Base-by-base conservation (phyloP, 2,329 filamentous ascomycete genomes). In the Ceratocystiopsis brevicomis region DNA sequence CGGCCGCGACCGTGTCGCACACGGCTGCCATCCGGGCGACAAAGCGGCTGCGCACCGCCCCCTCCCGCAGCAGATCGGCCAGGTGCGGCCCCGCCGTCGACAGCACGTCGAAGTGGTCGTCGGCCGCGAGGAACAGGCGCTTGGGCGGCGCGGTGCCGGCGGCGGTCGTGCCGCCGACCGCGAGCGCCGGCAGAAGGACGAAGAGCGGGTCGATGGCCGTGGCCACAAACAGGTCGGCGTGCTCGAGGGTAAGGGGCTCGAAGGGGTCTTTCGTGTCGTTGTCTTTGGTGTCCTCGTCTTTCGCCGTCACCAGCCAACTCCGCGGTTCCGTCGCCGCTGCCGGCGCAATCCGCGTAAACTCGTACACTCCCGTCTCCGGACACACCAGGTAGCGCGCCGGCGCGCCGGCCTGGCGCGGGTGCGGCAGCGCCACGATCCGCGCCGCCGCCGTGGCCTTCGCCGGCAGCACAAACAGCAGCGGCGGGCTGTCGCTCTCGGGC, bases 161-260 rank as follows among this genome's bases (percentile, higher is more conserved):
- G 2, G 58, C 49, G 9, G 54, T 43, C 13, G 38, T 2, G 42
- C 59, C 57, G 33, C 61, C 53, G 36, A 72, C 59, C 1, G 65
- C 61, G 2, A 96, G 67, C 4, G 77, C 71, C 0, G 88, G 81
- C 1, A 96, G 64, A 4, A 93, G 56, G 41, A 96, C 66, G 61
- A 96, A 96, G 3, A 95, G 56, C 6, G 83, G 71, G 57, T 98
- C 90, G 44, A 94, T 66, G 2, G 76, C 73, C 1, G 90, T 94
- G 10, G 88, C 84, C 46, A 96, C 61, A 53, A 81, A 80, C n/a
- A 96, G 62, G 47, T 86, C 76, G 33, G 84, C 76, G 38, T 68
- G 69, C 53, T 77, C 76, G 33, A 76, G 69, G 19, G 84, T 51
- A 35, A 62, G 58, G 0, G 58, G 46, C n/a, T 52, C 45, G n/a